Evolutionary conservation across 176 grass and related monocot genomes (phyloP).

Genomic region (Saccharum spontaneum): DNA sequence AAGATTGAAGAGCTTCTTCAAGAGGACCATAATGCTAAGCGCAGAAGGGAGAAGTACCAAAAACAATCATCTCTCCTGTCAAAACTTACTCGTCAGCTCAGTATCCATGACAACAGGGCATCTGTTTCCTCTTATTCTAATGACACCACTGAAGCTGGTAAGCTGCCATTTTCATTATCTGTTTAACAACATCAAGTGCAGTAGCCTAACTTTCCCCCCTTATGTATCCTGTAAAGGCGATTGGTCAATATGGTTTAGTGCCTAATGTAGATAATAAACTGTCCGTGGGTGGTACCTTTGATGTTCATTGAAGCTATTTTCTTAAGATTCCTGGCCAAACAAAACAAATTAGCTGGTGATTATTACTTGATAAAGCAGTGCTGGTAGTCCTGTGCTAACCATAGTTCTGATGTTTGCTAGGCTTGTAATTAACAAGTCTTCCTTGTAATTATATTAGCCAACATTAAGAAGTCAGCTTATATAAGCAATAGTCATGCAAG

Average conservation of each 20-base stretch:
- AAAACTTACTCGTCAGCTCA: conserved; percentile 90
- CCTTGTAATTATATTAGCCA: not conserved
- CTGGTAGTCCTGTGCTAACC: not conserved
- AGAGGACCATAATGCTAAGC: conserved; percentile 92
- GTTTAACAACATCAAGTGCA: conserved; percentile 10
- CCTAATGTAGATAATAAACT: not conserved
- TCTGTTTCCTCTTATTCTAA: conserved; percentile 61
- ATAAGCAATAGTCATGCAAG: not conserved
- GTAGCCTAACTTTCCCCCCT: not conserved
- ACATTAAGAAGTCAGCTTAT: not conserved
- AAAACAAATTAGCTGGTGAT: not conserved
- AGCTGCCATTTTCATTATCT: not conserved
- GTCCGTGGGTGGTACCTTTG: not conserved
- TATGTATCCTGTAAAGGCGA: not conserved
- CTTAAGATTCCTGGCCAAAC: not conserved
- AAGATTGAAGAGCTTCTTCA: conserved; percentile 92
- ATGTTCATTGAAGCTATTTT: not conserved
- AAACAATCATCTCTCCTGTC: conserved; percentile 90
- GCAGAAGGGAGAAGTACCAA: conserved; percentile 73
- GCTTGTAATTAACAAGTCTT: not conserved
- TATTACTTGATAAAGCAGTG: not conserved
- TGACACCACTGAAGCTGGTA: conserved; percentile 57
- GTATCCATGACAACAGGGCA: conserved; percentile 83
- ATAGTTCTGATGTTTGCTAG: not conserved
- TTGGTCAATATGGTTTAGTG: not conserved